phyloP scores from a whole-genome alignment of 768 basidiomycete genomes.

The Lactarius quietus region DNA sequence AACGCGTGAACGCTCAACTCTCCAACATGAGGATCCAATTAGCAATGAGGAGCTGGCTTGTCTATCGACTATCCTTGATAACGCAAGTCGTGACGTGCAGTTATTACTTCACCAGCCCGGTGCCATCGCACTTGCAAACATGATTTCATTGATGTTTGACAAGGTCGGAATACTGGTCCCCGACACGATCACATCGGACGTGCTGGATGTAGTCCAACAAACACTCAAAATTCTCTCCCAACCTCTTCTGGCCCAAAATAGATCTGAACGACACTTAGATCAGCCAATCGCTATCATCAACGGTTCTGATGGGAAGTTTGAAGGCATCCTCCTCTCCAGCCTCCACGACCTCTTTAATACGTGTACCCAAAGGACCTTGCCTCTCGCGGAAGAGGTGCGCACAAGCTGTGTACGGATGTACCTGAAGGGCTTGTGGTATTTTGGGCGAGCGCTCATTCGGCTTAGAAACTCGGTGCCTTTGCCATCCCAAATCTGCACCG shows the following conservation, averaged over 20 bases:
- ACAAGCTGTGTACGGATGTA: not conserved
- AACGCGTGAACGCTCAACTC: too few relatives aligned
- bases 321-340: not conserved
- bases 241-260: not conserved
- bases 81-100: not conserved
- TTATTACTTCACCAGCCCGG: not conserved
- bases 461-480: not conserved
- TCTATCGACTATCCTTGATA: slow-evolving; percentile 5
- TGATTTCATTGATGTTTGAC: not conserved
- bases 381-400: not conserved
- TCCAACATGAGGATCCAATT: too few relatives aligned
- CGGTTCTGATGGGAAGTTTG: not conserved
- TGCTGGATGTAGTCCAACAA: too few relatives aligned
- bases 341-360: not conserved
- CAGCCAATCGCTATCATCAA: not conserved
- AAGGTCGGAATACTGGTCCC: not conserved
- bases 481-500: not conserved
- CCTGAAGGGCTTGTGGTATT: not conserved
- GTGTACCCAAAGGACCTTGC: not conserved
- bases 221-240: not conserved
- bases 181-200: not conserved
- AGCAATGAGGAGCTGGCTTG: too few relatives aligned
- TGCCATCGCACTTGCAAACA: slow-evolving; percentile 1
- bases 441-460: not conserved
- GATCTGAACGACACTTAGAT: not conserved